Conservation (phyloP, 805 yeast genomes). For the Candida tallmaniae region DNA sequence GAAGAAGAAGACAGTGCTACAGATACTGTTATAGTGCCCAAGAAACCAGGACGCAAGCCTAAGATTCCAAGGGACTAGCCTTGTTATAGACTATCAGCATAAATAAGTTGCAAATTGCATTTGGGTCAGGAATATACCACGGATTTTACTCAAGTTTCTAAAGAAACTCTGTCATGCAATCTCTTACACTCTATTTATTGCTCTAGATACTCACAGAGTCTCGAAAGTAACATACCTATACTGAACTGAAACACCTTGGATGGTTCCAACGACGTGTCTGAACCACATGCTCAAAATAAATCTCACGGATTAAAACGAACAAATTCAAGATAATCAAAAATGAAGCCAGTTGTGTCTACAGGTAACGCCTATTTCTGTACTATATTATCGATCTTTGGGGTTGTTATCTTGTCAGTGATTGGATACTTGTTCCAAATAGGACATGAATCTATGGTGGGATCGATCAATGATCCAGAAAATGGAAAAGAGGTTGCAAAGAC, state of each 20-base stretch:
- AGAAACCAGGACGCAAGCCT: too few relatives aligned
- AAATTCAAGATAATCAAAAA: constrained; percentile 9
- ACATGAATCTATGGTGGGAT: constrained; percentile 92
- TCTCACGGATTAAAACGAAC: not conserved
- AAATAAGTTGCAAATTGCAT: too few relatives aligned
- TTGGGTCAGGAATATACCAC: too few relatives aligned
- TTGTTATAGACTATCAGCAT: too few relatives aligned
- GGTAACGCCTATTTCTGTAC: constrained; percentile 96
- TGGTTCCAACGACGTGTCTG: not conserved
- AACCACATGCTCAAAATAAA: not conserved
- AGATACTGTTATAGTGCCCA: too few relatives aligned
- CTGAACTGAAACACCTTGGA: too few relatives aligned
- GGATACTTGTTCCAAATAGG: constrained; percentile 76
- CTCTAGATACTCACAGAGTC: too few relatives aligned
- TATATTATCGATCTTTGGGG: constrained; percentile 85
- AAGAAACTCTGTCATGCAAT: too few relatives aligned
- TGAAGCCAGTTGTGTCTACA: constrained; percentile 48
- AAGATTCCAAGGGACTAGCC: too few relatives aligned
- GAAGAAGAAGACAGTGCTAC: constrained; percentile 11
- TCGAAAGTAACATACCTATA: too few relatives aligned
- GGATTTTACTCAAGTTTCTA: too few relatives aligned
- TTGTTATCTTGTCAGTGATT: constrained; percentile 78
- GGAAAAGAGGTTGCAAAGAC: constrained; percentile 93
- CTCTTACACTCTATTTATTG: too few relatives aligned
- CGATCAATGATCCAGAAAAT: constrained; percentile 84